Percentiles rank a stretch among this genome's conserved stretches.
Evolutionary conservation across 2,329 filamentous ascomycete genomes (phyloP).

Genomic region (Neodidymelliopsis sp.): DNA sequence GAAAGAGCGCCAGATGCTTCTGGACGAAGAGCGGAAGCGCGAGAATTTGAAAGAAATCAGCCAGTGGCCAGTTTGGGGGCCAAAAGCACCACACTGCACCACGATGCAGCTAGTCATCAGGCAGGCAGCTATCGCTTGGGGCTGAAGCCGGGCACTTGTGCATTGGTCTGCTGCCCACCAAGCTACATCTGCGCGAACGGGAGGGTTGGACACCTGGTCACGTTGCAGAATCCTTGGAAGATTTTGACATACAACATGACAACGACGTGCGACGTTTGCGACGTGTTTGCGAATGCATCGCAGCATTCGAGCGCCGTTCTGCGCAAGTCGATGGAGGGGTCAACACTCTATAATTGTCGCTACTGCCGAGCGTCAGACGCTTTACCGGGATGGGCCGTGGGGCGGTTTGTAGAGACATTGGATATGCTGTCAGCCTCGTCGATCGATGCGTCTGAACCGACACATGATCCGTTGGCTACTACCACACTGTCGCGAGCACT

Average conservation of each 20-base stretch:
- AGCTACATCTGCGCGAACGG: conserved; percentile 17
- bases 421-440: conserved; percentile 15
- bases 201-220: conserved; percentile 17
- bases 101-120: conserved; percentile 42
- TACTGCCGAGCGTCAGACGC: conserved; percentile 12
- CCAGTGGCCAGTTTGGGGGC: conserved; percentile 30
- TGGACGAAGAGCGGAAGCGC: conserved; percentile 26
- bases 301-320: conserved; percentile 1
- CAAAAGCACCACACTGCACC: conserved; percentile 26
- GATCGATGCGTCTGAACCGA: conserved; percentile 1
- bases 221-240: conserved; percentile 6
- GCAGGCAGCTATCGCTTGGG: conserved; percentile 29
- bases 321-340: conserved; percentile 6
- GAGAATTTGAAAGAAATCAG: conserved; percentile 31
- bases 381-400: conserved; percentile 5
- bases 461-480: conserved; percentile 2
- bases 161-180: conserved; percentile 33
- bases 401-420: conserved; percentile 11
- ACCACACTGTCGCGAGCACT: conserved; percentile 3
- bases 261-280: conserved; percentile 1
- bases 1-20: conserved; percentile 21
- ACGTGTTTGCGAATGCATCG: conserved; percentile 5
- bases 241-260: conserved; percentile 2
- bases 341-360: conserved; percentile 12
- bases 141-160: conserved; percentile 27